A percentile compares a stretch with the other conserved stretches of the same genome.
phyloP scores from a whole-genome alignment of 2,329 filamentous ascomycete species.

The Graphilbum sp. region DNA sequence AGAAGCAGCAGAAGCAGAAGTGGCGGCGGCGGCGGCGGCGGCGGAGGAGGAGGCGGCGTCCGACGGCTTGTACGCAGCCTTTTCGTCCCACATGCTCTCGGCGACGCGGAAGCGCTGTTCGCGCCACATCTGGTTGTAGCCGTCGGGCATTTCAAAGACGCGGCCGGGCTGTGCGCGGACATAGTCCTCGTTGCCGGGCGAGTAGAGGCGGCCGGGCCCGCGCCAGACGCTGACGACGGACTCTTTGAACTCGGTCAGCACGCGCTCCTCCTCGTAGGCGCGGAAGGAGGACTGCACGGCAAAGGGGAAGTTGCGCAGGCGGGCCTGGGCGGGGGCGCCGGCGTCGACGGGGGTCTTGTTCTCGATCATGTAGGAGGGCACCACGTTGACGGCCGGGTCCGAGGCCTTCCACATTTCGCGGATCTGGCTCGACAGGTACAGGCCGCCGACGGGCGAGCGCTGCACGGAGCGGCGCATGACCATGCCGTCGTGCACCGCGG shows the following conservation, averaged over 20 bases:
- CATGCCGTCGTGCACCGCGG: constrained; percentile 86
- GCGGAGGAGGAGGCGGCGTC: constrained; percentile 17
- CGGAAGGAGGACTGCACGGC: constrained; percentile 55
- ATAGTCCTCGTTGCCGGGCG: constrained; percentile 58
- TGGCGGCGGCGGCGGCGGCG: constrained; percentile 5
- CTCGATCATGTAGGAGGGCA: constrained; percentile 71
- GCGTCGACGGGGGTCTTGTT: constrained; percentile 83
- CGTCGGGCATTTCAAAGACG: constrained; percentile 94
- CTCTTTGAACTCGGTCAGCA: constrained; percentile 94
- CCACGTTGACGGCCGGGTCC: constrained; percentile 51
- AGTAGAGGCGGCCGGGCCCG: constrained; percentile 52
- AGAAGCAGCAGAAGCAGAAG: too few relatives aligned
- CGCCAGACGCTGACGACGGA: constrained; percentile 90
- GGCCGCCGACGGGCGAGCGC: constrained; percentile 69
- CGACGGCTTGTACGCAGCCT: constrained; percentile 42
- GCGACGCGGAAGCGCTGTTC: constrained; percentile 72
- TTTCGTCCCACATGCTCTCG: constrained; percentile 84
- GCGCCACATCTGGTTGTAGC: constrained; percentile 89
- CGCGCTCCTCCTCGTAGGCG: constrained; percentile 74
- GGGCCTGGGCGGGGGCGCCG: constrained; percentile 60
- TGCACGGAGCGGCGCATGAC: constrained; percentile 81
- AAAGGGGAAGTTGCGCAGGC: constrained; percentile 52
- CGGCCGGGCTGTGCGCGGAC: constrained; percentile 59
- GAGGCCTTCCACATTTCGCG: constrained; percentile 58
- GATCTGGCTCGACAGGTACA: constrained; percentile 82